These are phyloP conservation scores for Flaveria brownii DNA, from an alignment of 129 eudicot genomes.

Conservation along the genomic window DNA sequence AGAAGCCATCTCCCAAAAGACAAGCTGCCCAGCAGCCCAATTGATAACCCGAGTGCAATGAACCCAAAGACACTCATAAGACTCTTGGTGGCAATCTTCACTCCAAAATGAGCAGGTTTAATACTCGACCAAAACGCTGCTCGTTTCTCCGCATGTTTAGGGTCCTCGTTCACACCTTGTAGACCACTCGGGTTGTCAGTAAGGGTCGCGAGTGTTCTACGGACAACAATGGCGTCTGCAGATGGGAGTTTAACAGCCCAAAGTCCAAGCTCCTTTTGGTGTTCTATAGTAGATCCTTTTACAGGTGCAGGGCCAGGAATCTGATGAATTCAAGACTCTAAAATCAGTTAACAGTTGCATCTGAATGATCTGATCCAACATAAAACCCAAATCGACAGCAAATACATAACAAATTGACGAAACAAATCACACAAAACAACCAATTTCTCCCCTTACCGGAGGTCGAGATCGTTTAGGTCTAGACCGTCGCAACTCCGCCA, in stretches of 20 bases:
- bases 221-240: conserved; percentile 79
- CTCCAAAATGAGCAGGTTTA: conserved; percentile 97
- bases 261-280: conserved; percentile 70
- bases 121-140: conserved; percentile 73
- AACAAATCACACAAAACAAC: too few relatives aligned
- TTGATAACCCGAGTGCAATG: conserved; percentile 58
- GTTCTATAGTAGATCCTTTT: conserved; percentile 75
- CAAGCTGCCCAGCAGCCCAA: conserved; percentile 61
- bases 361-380: too few relatives aligned
- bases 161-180: conserved; percentile 68
- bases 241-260: conserved; percentile 96
- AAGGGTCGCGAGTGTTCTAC: conserved; percentile 69
- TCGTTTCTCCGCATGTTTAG: conserved; percentile 55
- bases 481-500: conserved; percentile 62
- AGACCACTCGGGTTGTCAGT: conserved; percentile 76
- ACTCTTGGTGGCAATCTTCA: conserved; percentile 67
- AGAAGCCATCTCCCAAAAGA: conserved; percentile 86
- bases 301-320: conserved; percentile 85
- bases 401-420: too few relatives aligned
- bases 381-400: too few relatives aligned
- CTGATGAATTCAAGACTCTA: conserved; percentile 24
- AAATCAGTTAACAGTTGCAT: neutral
- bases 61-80: conserved; percentile 53
- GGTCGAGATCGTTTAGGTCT: conserved; percentile 71
- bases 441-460: conserved; percentile 24